Evolutionary conservation across 2,329 filamentous ascomycete species (phyloP).

Genomic region (Ascochyta clinopodiicola): DNA sequence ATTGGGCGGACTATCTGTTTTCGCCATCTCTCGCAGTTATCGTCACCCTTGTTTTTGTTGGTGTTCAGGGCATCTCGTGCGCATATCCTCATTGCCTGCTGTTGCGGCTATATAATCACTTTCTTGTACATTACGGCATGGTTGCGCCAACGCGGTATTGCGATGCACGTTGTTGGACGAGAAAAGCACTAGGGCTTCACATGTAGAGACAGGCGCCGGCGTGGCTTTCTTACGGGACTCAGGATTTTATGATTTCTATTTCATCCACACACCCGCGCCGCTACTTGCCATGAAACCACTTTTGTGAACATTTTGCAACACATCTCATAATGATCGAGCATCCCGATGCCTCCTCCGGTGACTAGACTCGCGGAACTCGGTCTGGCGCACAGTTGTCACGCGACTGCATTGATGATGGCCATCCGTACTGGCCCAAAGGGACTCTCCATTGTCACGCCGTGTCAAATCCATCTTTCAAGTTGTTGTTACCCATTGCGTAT

Average conservation of each 20-base stretch:
- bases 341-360: too few relatives aligned
- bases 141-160: background rate
- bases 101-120: conserved; percentile 14
- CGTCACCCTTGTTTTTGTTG: background rate
- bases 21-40: background rate
- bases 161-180: background rate
- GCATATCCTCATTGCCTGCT: conserved; percentile 11
- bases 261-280: conserved; percentile 8
- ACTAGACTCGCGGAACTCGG: too few relatives aligned
- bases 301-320: background rate
- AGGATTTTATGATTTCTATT: conserved; percentile 12
- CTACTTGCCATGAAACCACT: background rate
- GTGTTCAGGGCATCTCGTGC: conserved; percentile 16
- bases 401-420: too few relatives aligned
- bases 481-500: too few relatives aligned
- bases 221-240: conserved; percentile 8
- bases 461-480: too few relatives aligned
- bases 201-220: background rate
- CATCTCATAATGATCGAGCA: background rate
- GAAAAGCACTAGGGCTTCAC: conserved; percentile 9
- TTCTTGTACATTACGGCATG: conserved; percentile 19
- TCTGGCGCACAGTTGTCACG: too few relatives aligned
- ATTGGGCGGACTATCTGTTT: conserved; percentile 11
- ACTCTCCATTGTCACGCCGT: too few relatives aligned
- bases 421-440: too few relatives aligned